Evolutionary conservation across 805 yeast genomes (phyloP), one percentile per base, ranked within the genome.

Genomic region (Maudiozyma saulgeensis): DNA sequence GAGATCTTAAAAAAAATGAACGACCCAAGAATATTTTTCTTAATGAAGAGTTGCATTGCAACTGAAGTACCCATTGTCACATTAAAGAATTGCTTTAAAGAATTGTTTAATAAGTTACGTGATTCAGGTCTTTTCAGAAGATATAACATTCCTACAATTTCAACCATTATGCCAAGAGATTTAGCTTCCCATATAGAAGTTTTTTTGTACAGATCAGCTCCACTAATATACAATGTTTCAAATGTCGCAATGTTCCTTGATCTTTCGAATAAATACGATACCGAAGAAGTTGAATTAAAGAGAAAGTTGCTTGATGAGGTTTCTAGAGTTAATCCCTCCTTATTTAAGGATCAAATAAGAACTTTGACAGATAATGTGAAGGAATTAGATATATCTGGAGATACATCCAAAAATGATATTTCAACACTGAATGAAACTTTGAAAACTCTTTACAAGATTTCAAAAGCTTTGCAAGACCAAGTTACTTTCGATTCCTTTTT

Each of bases 161-260:
- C 66, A 1, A 56, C 59, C 12, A 68, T 78, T 12, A 64, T 77
- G 3, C 66, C 79, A 0, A 68, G 70, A 35, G 80, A 78, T 44
- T 71, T 83, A 69, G 69, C 74, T 2, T 67, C 72, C 1, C 76
- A 78, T 15, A 68, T 87, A 51, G 77, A 79, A 55, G 64, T 84
- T 2, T 58, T 88, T 25, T 57, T 85, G 35, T 81, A 79, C 55
- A 72, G 96, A 53, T 64, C 83, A 0, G 75, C 90, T 0, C 71
- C 77, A 32, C 64, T 84, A 3, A 60, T 82, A 21, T 84, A 76
- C 64, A 89, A 87, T 67, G 75, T 77, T 56, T 77, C 87, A 19
- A 84, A 80, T 57, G 70, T 87, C 18, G 64, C 76, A 0, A 71
- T 77, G 16, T 65, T 86, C 4, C 64, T 85, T n/a, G 72, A 55